Evolutionary conservation across 148 eudicot species (phyloP), one percentile per base, ranked within the genome.

Genomic region (Vaccinium darrowii): DNA sequence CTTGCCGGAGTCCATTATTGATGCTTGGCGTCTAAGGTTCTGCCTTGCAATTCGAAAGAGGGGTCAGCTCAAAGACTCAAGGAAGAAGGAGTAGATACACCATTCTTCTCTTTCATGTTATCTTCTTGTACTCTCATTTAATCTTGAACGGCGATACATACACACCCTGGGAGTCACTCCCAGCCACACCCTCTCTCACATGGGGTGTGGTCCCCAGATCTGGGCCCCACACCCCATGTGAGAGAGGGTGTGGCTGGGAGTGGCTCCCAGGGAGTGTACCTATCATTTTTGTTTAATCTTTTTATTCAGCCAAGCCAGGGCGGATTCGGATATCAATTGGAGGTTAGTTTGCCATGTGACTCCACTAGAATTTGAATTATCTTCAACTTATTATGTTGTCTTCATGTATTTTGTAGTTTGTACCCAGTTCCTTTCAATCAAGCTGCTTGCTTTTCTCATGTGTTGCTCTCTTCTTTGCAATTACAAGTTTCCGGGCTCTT

Each of bases 41-140:
- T 89, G 88, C 85, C 92, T 91, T 50, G 83, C 30, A 23, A 86
- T 94, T 80, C 87, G 95, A 39, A 92, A 92, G 91, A 92, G 88
- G 79, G 90, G 94, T 75, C 93, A 90, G 78, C 86, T 81, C 65
- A 94, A 94, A 87, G 95, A 93, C 86, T 86, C 92, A 13, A 84
- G 90, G 85, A 90, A 92, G 88, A 84, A 73, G 75, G 92, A 91
- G 65, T 91, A 90, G 87, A 65, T 19, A 27, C 15, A 21, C 36
- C 69, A 79, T 79, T 39, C 39, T 49, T 43, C 62, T 25, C 67
- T 23, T 50, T 23, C 73, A 15, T 12, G 11, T 47, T 33, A 36
- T 76, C 47, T 84, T 10, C 11, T 54, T 27, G 7, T 43, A 16
- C 47, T 65, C 16, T 25, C 56, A 16, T 30, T 52, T 51, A 10